Evolutionary conservation across 768 basidiomycete genomes (phyloP), one percentile per base, ranked within the genome.

Genomic region (Macrolepiota albuminosa): DNA sequence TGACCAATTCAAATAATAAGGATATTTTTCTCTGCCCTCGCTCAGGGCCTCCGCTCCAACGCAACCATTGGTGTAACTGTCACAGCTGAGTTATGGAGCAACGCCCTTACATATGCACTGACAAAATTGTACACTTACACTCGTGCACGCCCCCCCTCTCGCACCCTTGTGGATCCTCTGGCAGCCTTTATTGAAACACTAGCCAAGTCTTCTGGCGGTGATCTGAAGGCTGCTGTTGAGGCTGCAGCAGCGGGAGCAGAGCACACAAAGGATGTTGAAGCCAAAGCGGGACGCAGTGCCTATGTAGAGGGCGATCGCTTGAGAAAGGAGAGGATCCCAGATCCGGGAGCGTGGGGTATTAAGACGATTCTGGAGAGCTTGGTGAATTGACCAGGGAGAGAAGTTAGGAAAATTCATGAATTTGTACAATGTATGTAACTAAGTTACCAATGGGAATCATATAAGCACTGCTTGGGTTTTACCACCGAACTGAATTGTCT

Each of bases 301-400:
- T 98, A 98, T 73, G 84, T 96, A 42, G 89, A 88, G 62, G 81
- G 84, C 16, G 80, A 83, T 45, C 75, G 84, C 64, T 75, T 95
- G 57, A 84, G 75, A 69, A 73, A 79, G 57, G 78, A 88, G 70
- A 78, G 75, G 42, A 79, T 91, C 24, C 75, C 93, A 2, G 94
- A 98, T 74, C 93, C 94, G 0, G 95, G 95, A 40, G 95, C 95
- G 34, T 93, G 93, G 91, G 93, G 93, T 48, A 84, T 96, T 57
- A 89, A 87, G 67, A 79, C 81, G 9, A 83, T 93, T 58, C 65
- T 93, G 59, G 83, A 89, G 69, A 83, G 77, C 43, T 71, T 90
- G 47, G 46, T 57, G 34, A 62, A 50, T 34, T 56, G 59, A 63
- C 21, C 2, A 21, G 3, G 11, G 18, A n/a, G 33, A 39, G n/a